Evolutionary conservation across 176 grass and related monocot species (phyloP), one percentile per base, ranked within the genome.

Genomic region (Typha latifolia): DNA sequence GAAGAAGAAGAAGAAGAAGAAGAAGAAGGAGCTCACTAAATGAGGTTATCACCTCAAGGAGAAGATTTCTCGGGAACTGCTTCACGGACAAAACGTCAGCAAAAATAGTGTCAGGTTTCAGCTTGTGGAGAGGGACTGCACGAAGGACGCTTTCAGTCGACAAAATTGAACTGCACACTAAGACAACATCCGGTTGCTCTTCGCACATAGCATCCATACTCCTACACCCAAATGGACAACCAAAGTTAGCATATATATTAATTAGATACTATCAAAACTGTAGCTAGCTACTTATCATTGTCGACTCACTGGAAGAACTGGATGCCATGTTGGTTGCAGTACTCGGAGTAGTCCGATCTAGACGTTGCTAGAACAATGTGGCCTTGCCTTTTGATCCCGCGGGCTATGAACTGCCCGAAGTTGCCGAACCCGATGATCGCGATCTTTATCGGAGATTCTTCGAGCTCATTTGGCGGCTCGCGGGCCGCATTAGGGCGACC

Each of bases 11-110:
- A n/a, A n/a, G n/a, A n/a, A n/a, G n/a, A n/a, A n/a, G n/a, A n/a
- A n/a, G n/a, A n/a, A n/a, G n/a, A n/a, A n/a, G n/a, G 24, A 26
- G 24, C 24, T 26, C 24, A 26, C 24, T 26, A 26, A 26, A 0
- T 26, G 24, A 48, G 51, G 22, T 21, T 37, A 16, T 22, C 72
- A 91, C 88, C 88, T 91, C 71, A 62, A 91, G 77, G 22, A 91
- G 75, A 3, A 91, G 88, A 66, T 87, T 87, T 47, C 84, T 79
- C 18, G 84, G 88, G 63, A 87, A 91, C 69, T 84, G 63, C 78
- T 91, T 91, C 61, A 91, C 84, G 18, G 84, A 91, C 49, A 87
- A 79, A 67, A 91, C 81, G 53, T 87, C 84, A 49, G 88, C 84
- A 53, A 91, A 69, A 70, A 91, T 75, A 48, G 88, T 79, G 63